phyloP scores from a whole-genome alignment of 441 rosid species.

The Populus tomentosa region DNA sequence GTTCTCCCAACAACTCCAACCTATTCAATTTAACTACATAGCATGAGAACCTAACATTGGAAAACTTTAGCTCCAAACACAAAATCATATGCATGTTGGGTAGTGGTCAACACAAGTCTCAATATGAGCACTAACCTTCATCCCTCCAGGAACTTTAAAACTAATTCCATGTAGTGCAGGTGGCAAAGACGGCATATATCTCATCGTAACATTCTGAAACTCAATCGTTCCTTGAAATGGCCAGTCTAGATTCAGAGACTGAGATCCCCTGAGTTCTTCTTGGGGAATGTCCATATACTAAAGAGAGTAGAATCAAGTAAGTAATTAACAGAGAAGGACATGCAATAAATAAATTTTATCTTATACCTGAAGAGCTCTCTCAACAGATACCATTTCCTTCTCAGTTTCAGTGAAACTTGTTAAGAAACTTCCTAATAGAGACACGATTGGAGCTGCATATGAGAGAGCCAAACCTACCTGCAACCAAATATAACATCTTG shows the following conservation, averaged over 20 bases:
- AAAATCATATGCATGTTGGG: conserved; percentile 7
- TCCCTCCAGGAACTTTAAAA: conserved; percentile 65
- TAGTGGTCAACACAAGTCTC: conserved; percentile 5
- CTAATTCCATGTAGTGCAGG: conserved; percentile 60
- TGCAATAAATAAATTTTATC: conserved; percentile 3
- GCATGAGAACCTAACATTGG: neutral
- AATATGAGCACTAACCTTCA: conserved; percentile 43
- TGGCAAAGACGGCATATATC: conserved; percentile 71
- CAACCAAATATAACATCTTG: conserved; percentile 13
- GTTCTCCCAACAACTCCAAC: conserved; percentile 97
- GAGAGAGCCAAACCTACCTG: conserved; percentile 98
- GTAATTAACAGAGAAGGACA: conserved; percentile 7
- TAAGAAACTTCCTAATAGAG: conserved; percentile 80
- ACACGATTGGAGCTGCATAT: conserved; percentile 88
- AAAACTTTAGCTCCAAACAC: conserved; percentile 1
- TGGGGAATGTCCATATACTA: conserved; percentile 94
- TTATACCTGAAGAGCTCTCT: conserved; percentile 84
- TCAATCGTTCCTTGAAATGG: conserved; percentile 67
- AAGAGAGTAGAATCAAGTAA: conserved; percentile 18
- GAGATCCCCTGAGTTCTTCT: conserved; percentile 63
- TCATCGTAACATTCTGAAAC: conserved; percentile 77
- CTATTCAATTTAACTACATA: conserved; percentile 33
- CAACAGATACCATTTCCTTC: conserved; percentile 95
- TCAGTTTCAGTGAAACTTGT: conserved; percentile 97
- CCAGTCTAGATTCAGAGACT: conserved; percentile 54